Evolutionary conservation across 768 basidiomycete species (phyloP).

Genomic region (Glaciozyma martinii): DNA sequence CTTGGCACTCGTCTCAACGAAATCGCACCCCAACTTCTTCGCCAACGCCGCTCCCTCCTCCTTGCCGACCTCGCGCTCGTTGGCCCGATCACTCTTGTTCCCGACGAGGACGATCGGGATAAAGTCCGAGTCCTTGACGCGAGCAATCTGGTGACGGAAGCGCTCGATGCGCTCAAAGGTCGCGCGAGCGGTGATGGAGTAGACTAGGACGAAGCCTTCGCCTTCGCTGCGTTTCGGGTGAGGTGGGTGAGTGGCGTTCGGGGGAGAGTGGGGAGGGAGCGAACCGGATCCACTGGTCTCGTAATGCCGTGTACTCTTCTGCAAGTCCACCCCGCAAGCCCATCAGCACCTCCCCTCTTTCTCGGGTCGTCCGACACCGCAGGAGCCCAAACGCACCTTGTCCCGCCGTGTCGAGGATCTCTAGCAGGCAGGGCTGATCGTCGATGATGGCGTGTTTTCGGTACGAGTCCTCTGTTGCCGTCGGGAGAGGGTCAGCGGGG

Average conservation of each 20-base stretch:
- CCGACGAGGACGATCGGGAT: slow-evolving; percentile 95
- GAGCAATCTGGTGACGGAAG: slow-evolving; percentile 83
- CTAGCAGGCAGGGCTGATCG: slow-evolving; percentile 31
- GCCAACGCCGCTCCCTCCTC: slow-evolving; percentile 82
- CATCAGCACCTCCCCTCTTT: neutral
- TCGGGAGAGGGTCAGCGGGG: no score
- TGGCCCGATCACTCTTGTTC: slow-evolving; percentile 96
- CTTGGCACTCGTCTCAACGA: slow-evolving; percentile 95
- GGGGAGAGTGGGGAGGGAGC: slow-evolving; percentile 5
- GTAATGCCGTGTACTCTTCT: slow-evolving; percentile 37
- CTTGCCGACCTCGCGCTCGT: slow-evolving; percentile 85
- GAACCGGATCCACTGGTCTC: slow-evolving; percentile 37
- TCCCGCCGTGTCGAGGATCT: slow-evolving; percentile 89
- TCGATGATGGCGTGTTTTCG: slow-evolving; percentile 32
- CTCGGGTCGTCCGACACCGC: neutral
- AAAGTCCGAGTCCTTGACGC: slow-evolving; percentile 90
- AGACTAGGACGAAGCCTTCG: slow-evolving; percentile 94
- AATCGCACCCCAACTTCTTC: slow-evolving; percentile 75
- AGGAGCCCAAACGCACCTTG: slow-evolving; percentile 45
- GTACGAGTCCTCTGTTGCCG: slow-evolving; percentile 32
- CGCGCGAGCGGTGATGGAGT: slow-evolving; percentile 94
- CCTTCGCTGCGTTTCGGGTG: slow-evolving; percentile 43
- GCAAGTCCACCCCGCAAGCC: neutral
- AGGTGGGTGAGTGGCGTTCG: neutral
- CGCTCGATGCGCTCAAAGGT: slow-evolving; percentile 95